phyloP scores from a whole-genome alignment of 352 stramenopile genomes.

The Pythium periplocum region DNA sequence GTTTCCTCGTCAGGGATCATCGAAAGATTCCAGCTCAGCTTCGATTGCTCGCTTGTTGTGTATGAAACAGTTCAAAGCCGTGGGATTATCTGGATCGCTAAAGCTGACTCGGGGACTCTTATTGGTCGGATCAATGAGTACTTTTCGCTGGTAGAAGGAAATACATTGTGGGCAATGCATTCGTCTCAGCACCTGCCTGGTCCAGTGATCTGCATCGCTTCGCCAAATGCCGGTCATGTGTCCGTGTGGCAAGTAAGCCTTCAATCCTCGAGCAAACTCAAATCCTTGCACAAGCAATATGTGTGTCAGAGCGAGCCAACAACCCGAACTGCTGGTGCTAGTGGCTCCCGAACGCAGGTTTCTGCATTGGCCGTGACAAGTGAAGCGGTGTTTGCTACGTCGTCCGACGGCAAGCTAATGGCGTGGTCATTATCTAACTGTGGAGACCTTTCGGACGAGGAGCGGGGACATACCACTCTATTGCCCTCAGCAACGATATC shows the following conservation, averaged over 20 bases:
- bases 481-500: too few relatives aligned
- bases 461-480: too few relatives aligned
- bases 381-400: conserved; percentile 1
- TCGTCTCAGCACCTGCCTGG: too few relatives aligned
- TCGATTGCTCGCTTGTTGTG: not conserved
- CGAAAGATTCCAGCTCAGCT: conserved; percentile 1
- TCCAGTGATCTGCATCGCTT: conserved; percentile 1
- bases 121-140: conserved; percentile 9
- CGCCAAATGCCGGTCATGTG: conserved; percentile 6
- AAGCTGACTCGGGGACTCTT: not conserved
- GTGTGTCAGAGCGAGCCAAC: not conserved
- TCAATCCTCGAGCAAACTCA: too few relatives aligned
- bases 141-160: too few relatives aligned
- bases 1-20: conserved; percentile 6
- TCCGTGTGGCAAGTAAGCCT: not conserved
- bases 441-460: too few relatives aligned
- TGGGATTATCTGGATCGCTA: conserved; percentile 6
- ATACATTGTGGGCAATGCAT: too few relatives aligned
- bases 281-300: not conserved
- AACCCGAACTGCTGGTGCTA: too few relatives aligned
- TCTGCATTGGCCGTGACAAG: not conserved
- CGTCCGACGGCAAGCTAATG: conserved; percentile 1
- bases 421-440: conserved; percentile 1
- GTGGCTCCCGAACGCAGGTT: too few relatives aligned
- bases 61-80: conserved; percentile 1